Evolutionary conservation across 73 alveolate genomes (phyloP).

Genomic region (Paramecium pentaurelia): DNA sequence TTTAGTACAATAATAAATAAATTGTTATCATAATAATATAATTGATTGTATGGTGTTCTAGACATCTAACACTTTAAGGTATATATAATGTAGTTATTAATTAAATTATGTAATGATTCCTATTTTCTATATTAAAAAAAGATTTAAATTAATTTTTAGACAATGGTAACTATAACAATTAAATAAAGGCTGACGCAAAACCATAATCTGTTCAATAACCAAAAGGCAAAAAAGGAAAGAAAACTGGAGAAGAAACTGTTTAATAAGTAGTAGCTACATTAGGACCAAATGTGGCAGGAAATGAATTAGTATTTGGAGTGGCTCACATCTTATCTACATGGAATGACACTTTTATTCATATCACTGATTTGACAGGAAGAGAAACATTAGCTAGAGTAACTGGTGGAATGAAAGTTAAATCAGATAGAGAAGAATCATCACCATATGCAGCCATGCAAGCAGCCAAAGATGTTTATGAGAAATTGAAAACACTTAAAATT

Average conservation of each 20-base stretch:
- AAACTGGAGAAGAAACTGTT: conserved; percentile 17
- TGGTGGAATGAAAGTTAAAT: conserved; percentile 99
- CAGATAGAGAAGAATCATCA: conserved; percentile 99
- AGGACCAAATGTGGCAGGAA: conserved; percentile 64
- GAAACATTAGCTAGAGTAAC: conserved; percentile 98
- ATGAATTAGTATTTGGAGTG: conserved; percentile 87
- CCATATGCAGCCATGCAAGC: conserved; percentile 99
- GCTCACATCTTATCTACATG: conserved; percentile 97
- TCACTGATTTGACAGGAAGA: conserved; percentile 98
- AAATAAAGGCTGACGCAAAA: not conserved
- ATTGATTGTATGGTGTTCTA: not conserved
- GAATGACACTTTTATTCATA: conserved; percentile 98
- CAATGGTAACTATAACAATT: conserved; percentile 39
- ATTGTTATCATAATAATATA: not conserved
- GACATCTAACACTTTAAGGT: not conserved
- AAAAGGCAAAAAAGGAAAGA: conserved; percentile 39
- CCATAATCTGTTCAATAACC: not conserved
- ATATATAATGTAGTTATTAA: not conserved
- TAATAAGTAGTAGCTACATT: conserved; percentile 13
- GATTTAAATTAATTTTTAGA: conserved; percentile 34
- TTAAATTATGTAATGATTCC: not conserved
- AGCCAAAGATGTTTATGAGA: conserved; percentile 95
- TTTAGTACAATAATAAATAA: not conserved
- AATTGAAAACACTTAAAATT: conserved; percentile 88
- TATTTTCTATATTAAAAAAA: conserved; percentile 29